phyloP scores from a whole-genome alignment of 805 yeast genomes.

The Candida yuanshanica region DNA sequence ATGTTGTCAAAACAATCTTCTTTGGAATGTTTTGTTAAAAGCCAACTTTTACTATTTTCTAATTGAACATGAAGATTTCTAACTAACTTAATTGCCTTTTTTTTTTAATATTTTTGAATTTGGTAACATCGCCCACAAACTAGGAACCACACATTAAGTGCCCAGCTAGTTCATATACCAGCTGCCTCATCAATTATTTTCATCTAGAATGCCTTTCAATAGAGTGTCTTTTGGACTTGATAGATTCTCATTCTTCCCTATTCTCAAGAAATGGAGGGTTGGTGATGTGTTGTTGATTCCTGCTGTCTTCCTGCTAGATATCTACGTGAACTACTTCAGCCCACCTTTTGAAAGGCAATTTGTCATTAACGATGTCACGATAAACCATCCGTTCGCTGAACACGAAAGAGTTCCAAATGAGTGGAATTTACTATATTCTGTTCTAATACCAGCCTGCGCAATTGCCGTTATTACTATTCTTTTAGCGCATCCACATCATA shows the following conservation, averaged over 20 bases:
- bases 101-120: too few species aligned
- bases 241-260: slow-evolving; percentile 17
- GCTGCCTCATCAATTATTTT: too few species aligned
- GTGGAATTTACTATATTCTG: slow-evolving; percentile 49
- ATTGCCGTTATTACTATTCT: slow-evolving; percentile 30
- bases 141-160: too few species aligned
- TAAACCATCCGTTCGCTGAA: slow-evolving; percentile 77
- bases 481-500: slow-evolving; percentile 42
- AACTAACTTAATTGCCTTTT: too few species aligned
- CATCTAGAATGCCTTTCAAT: slow-evolving; percentile 25
- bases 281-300: slow-evolving; percentile 31
- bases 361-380: slow-evolving; percentile 63
- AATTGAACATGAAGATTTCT: too few species aligned
- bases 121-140: too few species aligned
- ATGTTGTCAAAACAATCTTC: too few species aligned
- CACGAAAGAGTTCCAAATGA: slow-evolving; percentile 61
- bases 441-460: slow-evolving; percentile 41
- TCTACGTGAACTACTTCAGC: slow-evolving; percentile 27
- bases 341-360: slow-evolving; percentile 79
- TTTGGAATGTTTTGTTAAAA: too few species aligned
- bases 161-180: too few species aligned
- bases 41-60: too few species aligned
- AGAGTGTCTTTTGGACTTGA: slow-evolving; percentile 23
- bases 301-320: slow-evolving; percentile 25
- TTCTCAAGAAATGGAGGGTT: slow-evolving; percentile 32